Percentiles rank a stretch among this genome's conserved stretches.
These are phyloP conservation scores for Babesia bigemina DNA, from an alignment of 169 alveolate species.

Conservation along the genomic window DNA sequence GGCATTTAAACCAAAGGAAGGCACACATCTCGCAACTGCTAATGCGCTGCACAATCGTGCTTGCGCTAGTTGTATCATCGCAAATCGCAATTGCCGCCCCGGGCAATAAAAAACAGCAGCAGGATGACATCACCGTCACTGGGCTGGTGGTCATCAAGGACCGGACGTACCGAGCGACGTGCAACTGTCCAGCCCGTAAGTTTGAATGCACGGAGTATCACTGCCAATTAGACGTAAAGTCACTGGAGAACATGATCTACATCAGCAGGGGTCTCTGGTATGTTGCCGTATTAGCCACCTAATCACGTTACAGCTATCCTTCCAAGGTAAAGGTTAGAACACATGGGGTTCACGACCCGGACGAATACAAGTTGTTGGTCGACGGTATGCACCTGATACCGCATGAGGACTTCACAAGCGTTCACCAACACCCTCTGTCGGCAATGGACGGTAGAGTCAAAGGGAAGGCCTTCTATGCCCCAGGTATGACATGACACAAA, in stretches of 20 bases:
- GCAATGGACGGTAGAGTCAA: conserved; percentile 59
- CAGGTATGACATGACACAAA: conserved; percentile 34
- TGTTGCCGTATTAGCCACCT: background rate
- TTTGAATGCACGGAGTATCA: background rate
- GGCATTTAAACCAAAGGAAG: background rate
- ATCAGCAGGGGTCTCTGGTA: conserved; percentile 62
- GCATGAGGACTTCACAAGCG: conserved; percentile 50
- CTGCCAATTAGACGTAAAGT: conserved; percentile 15
- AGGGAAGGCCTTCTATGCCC: conserved; percentile 43
- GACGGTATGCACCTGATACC: conserved; percentile 38
- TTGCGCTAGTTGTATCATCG: conserved; percentile 14
- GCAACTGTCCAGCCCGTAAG: conserved; percentile 69
- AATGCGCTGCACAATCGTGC: background rate
- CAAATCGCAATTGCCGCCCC: conserved; percentile 9
- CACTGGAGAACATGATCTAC: conserved; percentile 65
- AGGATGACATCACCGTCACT: conserved; percentile 41
- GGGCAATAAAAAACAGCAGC: background rate
- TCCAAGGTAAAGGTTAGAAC: conserved; percentile 63
- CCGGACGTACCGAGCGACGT: conserved; percentile 55
- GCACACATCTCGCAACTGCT: background rate
- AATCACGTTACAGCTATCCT: conserved; percentile 32
- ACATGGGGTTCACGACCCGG: conserved; percentile 4
- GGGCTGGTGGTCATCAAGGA: conserved; percentile 53
- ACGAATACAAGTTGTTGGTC: conserved; percentile 16
- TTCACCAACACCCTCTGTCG: conserved; percentile 28